phyloP scores from a whole-genome alignment of 768 basidiomycete species.

The Candolleomyces aberdarensis region DNA sequence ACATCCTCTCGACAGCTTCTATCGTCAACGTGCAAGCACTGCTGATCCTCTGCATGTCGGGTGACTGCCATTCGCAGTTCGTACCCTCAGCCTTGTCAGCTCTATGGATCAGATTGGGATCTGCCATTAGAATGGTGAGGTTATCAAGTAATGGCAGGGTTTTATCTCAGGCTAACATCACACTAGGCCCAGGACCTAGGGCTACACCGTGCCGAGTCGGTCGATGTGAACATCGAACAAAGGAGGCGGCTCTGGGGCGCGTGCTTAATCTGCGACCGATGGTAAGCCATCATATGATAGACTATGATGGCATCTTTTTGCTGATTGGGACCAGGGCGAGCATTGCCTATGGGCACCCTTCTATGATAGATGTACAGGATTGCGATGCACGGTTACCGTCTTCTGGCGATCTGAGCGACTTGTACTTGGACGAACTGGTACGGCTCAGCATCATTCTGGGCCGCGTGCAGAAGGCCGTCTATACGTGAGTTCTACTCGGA shows the following conservation, averaged over 20 bases:
- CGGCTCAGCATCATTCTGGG: constrained; percentile 91
- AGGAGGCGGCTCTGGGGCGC: constrained; percentile 90
- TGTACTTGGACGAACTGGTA: constrained; percentile 89
- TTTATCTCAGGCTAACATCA: constrained; percentile 5
- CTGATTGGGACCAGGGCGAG: constrained; percentile 56
- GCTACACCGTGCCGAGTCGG: constrained; percentile 87
- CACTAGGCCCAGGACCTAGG: constrained; percentile 93
- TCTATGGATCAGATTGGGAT: constrained; percentile 81
- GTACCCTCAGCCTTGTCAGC: constrained; percentile 85
- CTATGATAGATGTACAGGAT: constrained; percentile 95
- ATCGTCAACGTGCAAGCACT: constrained; percentile 87
- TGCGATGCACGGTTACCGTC: constrained; percentile 94
- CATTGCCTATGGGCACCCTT: constrained; percentile 88
- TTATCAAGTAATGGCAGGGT: constrained; percentile 6
- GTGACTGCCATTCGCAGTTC: constrained; percentile 87
- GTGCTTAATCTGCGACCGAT: constrained; percentile 93
- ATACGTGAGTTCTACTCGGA: constrained; percentile 52
- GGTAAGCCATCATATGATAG: constrained; percentile 44
- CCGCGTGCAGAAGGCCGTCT: constrained; percentile 88
- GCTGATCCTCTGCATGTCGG: constrained; percentile 82
- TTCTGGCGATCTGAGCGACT: constrained; percentile 72
- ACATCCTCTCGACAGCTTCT: constrained; percentile 84
- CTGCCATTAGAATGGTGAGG: constrained; percentile 88
- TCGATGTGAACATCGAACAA: constrained; percentile 80
- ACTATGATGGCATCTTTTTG: constrained; percentile 2